Percentiles rank a stretch among this genome's conserved stretches.
These are phyloP conservation scores for Pseudogymnoascus sp. DNA, from an alignment of 2,329 filamentous ascomycete species.

Conservation along the genomic window DNA sequence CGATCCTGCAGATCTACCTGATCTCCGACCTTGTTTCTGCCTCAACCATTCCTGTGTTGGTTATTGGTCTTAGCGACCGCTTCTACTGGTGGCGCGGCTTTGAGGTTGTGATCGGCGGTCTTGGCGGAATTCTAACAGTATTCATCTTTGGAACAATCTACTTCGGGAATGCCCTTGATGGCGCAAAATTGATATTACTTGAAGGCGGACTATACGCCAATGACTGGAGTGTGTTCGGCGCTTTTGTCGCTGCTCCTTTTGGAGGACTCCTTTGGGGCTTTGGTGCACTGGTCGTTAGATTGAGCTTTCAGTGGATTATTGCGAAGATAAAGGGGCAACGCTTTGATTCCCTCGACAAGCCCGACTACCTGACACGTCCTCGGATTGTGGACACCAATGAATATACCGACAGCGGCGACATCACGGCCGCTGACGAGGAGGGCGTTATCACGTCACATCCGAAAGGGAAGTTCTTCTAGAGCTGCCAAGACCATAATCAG, in stretches of 20 bases:
- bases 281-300: conserved; percentile 49
- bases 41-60: conserved; percentile 63
- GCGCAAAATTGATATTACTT: conserved; percentile 60
- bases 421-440: conserved; percentile 16
- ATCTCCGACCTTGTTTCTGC: conserved; percentile 74
- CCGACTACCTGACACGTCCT: conserved; percentile 22
- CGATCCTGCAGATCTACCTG: conserved; percentile 72
- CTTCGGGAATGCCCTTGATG: conserved; percentile 56
- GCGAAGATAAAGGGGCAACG: conserved; percentile 50
- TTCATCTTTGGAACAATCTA: conserved; percentile 76
- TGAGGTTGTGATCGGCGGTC: conserved; percentile 68
- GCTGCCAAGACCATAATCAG: background rate
- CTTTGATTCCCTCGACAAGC: conserved; percentile 61
- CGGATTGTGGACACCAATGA: conserved; percentile 22
- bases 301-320: conserved; percentile 47
- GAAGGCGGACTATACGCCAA: conserved; percentile 64
- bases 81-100: conserved; percentile 70
- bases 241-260: conserved; percentile 70
- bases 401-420: conserved; percentile 19
- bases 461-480: conserved; percentile 27
- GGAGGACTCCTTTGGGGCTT: conserved; percentile 66
- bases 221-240: conserved; percentile 77
- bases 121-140: conserved; percentile 69
- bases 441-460: conserved; percentile 22
- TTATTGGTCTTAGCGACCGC: conserved; percentile 59